phyloP scores from a whole-genome alignment of 768 basidiomycete species.

The Mycena amicta region DNA sequence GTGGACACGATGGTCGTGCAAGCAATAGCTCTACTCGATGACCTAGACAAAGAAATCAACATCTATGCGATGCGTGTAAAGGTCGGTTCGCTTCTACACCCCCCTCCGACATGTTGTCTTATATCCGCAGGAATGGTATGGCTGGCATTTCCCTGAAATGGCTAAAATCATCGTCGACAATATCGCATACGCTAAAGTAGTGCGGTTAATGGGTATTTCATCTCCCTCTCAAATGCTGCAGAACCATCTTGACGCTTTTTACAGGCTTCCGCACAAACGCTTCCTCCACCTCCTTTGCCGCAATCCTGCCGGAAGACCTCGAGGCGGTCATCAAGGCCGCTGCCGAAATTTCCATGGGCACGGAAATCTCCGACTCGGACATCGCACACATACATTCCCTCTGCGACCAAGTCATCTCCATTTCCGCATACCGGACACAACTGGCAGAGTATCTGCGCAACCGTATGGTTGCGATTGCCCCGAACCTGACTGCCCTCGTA shows the following conservation, averaged over 20 bases:
- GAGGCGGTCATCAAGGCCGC: constrained; percentile 94
- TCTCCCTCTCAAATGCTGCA: neutral
- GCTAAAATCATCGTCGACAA: constrained; percentile 98
- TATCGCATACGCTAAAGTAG: constrained; percentile 92
- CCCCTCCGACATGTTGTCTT: neutral
- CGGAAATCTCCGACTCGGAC: constrained; percentile 96
- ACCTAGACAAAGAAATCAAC: constrained; percentile 99
- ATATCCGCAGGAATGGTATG: constrained; percentile 91
- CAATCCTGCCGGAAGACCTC: constrained; percentile 95
- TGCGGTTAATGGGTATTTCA: constrained; percentile 82
- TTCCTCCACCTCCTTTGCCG: constrained; percentile 78
- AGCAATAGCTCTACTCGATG: constrained; percentile 96
- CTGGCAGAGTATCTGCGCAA: constrained; percentile 96
- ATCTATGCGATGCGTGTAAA: constrained; percentile 99
- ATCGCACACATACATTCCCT: constrained; percentile 96
- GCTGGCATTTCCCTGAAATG: constrained; percentile 99
- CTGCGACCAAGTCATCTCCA: constrained; percentile 98
- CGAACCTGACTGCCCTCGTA: constrained; percentile 90
- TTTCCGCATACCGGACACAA: constrained; percentile 91
- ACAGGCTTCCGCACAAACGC: constrained; percentile 95
- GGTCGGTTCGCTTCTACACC: constrained; percentile 46
- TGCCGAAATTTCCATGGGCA: constrained; percentile 98
- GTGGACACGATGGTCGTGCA: constrained; percentile 99
- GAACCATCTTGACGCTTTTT: neutral
- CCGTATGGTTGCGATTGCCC: constrained; percentile 97